Conservation (phyloP, 1,284 basidiomycete species). For the Mycena sp. region DNA sequence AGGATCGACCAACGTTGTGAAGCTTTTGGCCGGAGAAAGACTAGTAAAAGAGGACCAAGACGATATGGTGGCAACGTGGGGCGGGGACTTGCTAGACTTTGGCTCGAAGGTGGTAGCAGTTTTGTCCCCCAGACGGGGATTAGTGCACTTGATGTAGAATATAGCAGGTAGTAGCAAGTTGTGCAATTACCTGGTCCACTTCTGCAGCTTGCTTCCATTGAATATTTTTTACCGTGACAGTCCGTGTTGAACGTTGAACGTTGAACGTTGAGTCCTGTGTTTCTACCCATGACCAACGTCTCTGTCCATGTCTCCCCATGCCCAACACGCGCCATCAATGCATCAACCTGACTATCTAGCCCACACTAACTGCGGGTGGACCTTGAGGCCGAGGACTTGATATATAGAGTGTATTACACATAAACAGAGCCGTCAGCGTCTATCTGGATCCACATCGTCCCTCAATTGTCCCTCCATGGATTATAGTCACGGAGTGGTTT, state of each 20-base stretch:
- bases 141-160: constrained; percentile 40
- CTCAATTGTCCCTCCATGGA: constrained; percentile 8
- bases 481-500: constrained; percentile 20
- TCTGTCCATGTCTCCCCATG: too few relatives aligned
- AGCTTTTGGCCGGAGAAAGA: constrained; percentile 57
- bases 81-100: constrained; percentile 57
- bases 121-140: constrained; percentile 43
- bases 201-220: too few relatives aligned
- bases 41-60: constrained; percentile 40
- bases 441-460: background rate
- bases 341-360: too few relatives aligned
- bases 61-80: constrained; percentile 68
- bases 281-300: too few relatives aligned
- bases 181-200: too few relatives aligned
- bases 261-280: too few relatives aligned
- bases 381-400: too few relatives aligned
- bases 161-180: background rate
- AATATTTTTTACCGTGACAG: too few relatives aligned
- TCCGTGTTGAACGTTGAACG: too few relatives aligned
- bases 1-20: constrained; percentile 49
- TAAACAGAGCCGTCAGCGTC: background rate
- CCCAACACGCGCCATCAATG: too few relatives aligned
- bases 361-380: too few relatives aligned
- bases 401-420: too few relatives aligned
- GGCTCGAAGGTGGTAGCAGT: constrained; percentile 62